These are phyloP conservation scores for Debaryomycetaceae sp. DNA, from an alignment of 1,139 yeast genomes.

Conservation along the genomic window DNA sequence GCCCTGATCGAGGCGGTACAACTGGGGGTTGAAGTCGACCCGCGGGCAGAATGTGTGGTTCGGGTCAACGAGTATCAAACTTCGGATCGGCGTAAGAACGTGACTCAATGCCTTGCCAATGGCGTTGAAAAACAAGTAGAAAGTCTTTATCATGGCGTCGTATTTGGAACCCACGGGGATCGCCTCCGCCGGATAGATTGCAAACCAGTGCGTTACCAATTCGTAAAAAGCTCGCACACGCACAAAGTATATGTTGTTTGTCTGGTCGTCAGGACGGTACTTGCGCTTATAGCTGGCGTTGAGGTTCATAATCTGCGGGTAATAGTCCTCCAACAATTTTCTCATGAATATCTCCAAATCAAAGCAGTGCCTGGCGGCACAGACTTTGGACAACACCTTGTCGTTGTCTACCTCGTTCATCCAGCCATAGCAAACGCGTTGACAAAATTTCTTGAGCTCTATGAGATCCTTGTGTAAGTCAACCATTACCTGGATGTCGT, in stretches of 20 bases:
- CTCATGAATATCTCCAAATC: constrained; percentile 30
- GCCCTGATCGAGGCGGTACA: constrained; percentile 16
- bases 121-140: constrained; percentile 32
- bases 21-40: constrained; percentile 23
- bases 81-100: constrained; percentile 31
- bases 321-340: constrained; percentile 21
- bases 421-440: constrained; percentile 4
- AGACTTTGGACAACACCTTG: constrained; percentile 5
- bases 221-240: constrained; percentile 29
- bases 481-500: constrained; percentile 26
- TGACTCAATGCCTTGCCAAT: constrained; percentile 32
- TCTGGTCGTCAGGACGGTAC: constrained; percentile 13
- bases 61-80: constrained; percentile 33
- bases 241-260: constrained; percentile 17
- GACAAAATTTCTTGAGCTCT: constrained; percentile 19
- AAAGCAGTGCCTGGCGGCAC: constrained; percentile 12
- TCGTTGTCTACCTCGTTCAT: constrained; percentile 4
- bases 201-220: constrained; percentile 31
- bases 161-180: constrained; percentile 24
- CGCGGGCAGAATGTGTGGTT: constrained; percentile 28
- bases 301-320: constrained; percentile 24
- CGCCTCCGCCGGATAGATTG: constrained; percentile 31
- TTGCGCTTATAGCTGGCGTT: constrained; percentile 20
- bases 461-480: constrained; percentile 22
- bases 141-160: constrained; percentile 28